Conservation (phyloP, 805 yeast genomes). For the Phaffomyces opuntiae region DNA sequence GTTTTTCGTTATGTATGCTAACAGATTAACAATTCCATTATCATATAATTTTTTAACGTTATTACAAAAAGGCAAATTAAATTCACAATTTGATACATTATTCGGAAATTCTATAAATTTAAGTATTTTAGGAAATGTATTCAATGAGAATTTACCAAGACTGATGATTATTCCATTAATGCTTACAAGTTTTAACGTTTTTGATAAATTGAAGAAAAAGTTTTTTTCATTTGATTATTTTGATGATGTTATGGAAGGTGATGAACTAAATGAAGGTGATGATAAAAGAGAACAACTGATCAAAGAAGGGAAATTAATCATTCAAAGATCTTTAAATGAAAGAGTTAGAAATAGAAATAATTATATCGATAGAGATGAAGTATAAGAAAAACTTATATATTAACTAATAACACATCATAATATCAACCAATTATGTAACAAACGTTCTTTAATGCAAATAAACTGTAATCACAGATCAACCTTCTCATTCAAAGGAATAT, state of each 20-base stretch:
- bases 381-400: too few species aligned
- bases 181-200: constrained; percentile 57
- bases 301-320: constrained; percentile 20
- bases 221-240: constrained; percentile 21
- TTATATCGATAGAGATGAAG: background rate
- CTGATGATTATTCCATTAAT: constrained; percentile 63
- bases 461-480: too few species aligned
- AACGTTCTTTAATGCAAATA: too few species aligned
- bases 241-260: constrained; percentile 24
- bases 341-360: background rate
- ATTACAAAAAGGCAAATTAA: constrained; percentile 38
- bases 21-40: constrained; percentile 76
- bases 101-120: constrained; percentile 69
- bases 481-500: too few species aligned
- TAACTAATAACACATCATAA: too few species aligned
- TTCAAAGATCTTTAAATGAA: constrained; percentile 16
- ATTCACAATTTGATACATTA: constrained; percentile 59
- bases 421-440: too few species aligned
- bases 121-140: constrained; percentile 63
- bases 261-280: background rate
- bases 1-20: constrained; percentile 74
- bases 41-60: constrained; percentile 73
- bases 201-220: constrained; percentile 45
- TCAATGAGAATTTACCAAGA: constrained; percentile 73
- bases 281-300: constrained; percentile 13